Base-by-base conservation (phyloP, 345 rosid species). In the Capsella bursapastoris region DNA sequence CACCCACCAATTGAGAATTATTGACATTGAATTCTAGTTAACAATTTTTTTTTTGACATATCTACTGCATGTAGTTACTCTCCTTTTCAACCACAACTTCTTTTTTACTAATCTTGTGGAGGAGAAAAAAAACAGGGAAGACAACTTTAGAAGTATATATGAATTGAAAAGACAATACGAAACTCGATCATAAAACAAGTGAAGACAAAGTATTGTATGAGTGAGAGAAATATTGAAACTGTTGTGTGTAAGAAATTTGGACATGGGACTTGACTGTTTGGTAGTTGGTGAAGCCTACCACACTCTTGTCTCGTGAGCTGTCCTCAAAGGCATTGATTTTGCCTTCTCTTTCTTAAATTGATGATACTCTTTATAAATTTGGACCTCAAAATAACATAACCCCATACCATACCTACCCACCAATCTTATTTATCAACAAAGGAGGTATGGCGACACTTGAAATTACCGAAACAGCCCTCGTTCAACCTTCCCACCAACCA, bases 401-500 rank as follows among this genome's bases (percentile, higher is more conserved):
- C 70, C 50, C 66, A 74, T 43, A 59, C 51, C 43, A 32, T 6
- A 32, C 34, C 18, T 18, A 18, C 18, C 18, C 18, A 18, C 18
- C 18, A 18, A 18, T 18, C 18, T 18, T 18, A 18, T 18, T 18
- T 18, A 18, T 18, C 7, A 34, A 6, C 37, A 34, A 13, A 27
- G 35, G 9, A 43, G 35, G 9, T n/a, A 69, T 77, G 81, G 77
- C 68, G 14, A 66, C 13, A 74, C 81, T 90, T 11, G 79, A 82
- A 70, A 74, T 85, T 80, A 62, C 66, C 1, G 88, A 83, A 69
- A 90, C 83, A 59, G 25, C 82, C 70, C 66, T 66, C 2, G 72
- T 93, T 74, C 81, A 29, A 16, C 96, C 95, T 47, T 72, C 90
- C 0, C 29, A 80, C 5, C 68, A 65, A 18, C 90, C 92, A 31